Percentiles rank a stretch among this genome's conserved stretches.
Evolutionary conservation across 768 basidiomycete genomes (phyloP).

Genomic region (Phylloporus arenicola): DNA sequence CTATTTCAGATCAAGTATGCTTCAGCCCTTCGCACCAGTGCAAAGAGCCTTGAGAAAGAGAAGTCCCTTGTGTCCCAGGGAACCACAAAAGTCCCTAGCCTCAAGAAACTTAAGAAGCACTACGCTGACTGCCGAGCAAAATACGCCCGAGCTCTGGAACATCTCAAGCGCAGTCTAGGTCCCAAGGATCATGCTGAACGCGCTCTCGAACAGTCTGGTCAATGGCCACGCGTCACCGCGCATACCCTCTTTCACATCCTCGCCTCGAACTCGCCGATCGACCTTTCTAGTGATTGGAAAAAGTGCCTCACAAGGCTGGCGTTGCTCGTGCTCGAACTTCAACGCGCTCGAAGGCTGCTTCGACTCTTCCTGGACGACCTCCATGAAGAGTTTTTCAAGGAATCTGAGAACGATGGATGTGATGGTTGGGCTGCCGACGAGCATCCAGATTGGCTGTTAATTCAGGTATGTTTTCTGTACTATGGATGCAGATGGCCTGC

Average conservation of each 20-base stretch:
- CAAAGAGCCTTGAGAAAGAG: constrained; percentile 6
- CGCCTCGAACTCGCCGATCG: constrained; percentile 14
- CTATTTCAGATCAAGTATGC: constrained; percentile 7
- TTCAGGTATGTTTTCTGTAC: constrained; percentile 9
- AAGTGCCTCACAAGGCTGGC: constrained; percentile 26
- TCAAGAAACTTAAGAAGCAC: neutral
- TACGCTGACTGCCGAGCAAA: neutral
- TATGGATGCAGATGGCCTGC: neutral
- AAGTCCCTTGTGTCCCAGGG: neutral
- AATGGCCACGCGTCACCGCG: constrained; percentile 34
- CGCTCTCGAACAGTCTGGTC: constrained; percentile 12
- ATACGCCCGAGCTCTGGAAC: neutral
- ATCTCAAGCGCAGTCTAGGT: constrained; percentile 9
- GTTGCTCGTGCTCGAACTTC: constrained; percentile 25
- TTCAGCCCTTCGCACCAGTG: constrained; percentile 5
- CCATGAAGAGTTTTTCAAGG: constrained; percentile 13
- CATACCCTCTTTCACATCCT: constrained; percentile 27
- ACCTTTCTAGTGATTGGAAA: constrained; percentile 24
- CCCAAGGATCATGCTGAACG: constrained; percentile 8
- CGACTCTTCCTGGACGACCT: constrained; percentile 7
- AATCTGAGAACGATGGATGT: constrained; percentile 15
- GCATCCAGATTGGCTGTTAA: constrained; percentile 19
- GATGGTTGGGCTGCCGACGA: constrained; percentile 12
- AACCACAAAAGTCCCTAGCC: neutral
- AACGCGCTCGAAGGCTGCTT: constrained; percentile 33